Conservation (phyloP, 768 basidiomycete species). For the Xerocomellus intermedius region DNA sequence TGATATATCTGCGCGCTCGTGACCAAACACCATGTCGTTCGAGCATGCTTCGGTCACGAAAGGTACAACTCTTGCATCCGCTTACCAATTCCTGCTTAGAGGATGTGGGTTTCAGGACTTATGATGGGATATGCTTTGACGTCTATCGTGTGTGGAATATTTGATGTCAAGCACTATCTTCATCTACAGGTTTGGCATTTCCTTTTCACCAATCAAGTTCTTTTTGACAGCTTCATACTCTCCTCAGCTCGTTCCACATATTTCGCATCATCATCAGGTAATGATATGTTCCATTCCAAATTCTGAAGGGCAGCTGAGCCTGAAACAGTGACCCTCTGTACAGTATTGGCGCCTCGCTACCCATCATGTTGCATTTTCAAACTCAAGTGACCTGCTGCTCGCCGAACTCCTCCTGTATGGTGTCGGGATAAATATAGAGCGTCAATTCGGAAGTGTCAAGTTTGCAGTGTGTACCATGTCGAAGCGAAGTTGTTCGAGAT, state of each 20-base stretch:
- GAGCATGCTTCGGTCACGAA: conserved; percentile 84
- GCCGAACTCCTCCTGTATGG: conserved; percentile 73
- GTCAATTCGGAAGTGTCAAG: conserved; percentile 84
- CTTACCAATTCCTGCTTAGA: conserved; percentile 3
- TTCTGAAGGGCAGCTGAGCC: conserved; percentile 26
- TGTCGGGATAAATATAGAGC: conserved; percentile 68
- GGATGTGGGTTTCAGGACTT: conserved; percentile 48
- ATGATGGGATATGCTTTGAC: conserved; percentile 71
- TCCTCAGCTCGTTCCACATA: conserved; percentile 75
- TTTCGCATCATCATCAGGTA: conserved; percentile 90
- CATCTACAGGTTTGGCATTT: conserved; percentile 65
- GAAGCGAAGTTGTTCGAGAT: background rate
- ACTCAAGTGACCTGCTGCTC: conserved; percentile 82
- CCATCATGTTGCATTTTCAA: conserved; percentile 77
- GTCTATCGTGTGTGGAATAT: conserved; percentile 73
- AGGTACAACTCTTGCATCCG: conserved; percentile 43
- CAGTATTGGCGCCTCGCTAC: conserved; percentile 84
- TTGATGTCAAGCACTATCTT: conserved; percentile 87
- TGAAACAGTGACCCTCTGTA: conserved; percentile 29
- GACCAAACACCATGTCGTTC: conserved; percentile 57
- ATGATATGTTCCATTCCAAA: conserved; percentile 3
- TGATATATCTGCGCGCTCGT: background rate
- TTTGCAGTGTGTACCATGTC: conserved; percentile 63
- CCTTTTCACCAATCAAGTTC: background rate
- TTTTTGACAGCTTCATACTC: conserved; percentile 8